Evolutionary conservation across 2,329 filamentous ascomycete genomes (phyloP), one percentile per base, ranked within the genome.

Genomic region (Penicillium oxalicum): DNA sequence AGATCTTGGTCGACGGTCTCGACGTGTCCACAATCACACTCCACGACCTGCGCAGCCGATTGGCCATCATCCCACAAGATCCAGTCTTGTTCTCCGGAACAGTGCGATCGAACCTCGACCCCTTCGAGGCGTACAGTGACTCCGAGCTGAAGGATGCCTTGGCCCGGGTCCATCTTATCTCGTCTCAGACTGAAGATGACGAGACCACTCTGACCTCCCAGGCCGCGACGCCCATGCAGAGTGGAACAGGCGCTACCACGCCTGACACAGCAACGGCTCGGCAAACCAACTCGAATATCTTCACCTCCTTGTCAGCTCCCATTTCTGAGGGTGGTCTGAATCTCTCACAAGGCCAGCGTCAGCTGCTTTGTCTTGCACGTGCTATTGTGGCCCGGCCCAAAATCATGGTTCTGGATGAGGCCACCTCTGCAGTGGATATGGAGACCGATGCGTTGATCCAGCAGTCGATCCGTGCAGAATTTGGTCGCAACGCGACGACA

Each of bases 21-120:
- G 60, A 65, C 45, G 87, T 90, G 44, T 83, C 58, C 1, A 58
- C 52, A n/a, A 57, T 64, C 25, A 58, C 51, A 25, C 53, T 62
- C 4, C 55, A 85, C 48, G 81, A 86, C 47, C 73, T 93, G 9
- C 80, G 88, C 25, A 84, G 81, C n/a, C 77, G 86, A 0, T 70
- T 93, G 0, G 85, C 86, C 34, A 91, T 93, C 56, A 91, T 93
- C 46, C 87, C 88, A 1, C 86, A 90, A 69, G 87, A 91, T 56
- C 87, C 88, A 0, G 86, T 91, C 1, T 76, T 93, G 5, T 91
- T 93, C 70, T 87, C 84, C 0, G 88, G 88, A 24, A 90, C 87
- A 0, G 74, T 93, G 18, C 78, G 87, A 37, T 82, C 77, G 38
- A 91, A 91, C 60, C 76, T 93, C 4, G 88, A 93, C 61, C 84